A percentile compares a stretch with the other conserved stretches of the same genome.
phyloP scores from a whole-genome alignment of 2,329 filamentous ascomycete species.

The Hypoxylon sp. region DNA sequence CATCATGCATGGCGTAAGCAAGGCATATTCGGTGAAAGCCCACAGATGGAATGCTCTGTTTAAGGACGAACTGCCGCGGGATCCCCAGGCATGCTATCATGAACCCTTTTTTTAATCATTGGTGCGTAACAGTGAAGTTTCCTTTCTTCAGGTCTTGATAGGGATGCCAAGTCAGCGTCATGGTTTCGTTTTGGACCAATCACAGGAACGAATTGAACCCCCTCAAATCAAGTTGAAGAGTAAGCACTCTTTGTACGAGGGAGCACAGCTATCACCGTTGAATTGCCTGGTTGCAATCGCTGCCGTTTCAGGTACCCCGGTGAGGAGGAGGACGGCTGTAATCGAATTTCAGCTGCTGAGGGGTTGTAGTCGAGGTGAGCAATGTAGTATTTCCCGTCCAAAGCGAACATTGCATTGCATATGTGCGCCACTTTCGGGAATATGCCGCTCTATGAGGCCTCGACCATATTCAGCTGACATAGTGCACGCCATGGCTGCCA shows the following conservation, averaged over 20 bases:
- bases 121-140: conserved; percentile 1
- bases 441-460: conserved; percentile 15
- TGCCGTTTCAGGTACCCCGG: conserved; percentile 9
- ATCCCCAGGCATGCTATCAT: conserved; percentile 2
- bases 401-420: background rate
- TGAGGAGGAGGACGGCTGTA: background rate
- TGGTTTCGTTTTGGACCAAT: conserved; percentile 8
- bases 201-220: conserved; percentile 6
- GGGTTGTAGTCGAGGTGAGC: conserved; percentile 3
- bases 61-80: background rate
- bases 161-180: conserved; percentile 2
- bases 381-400: conserved; percentile 8
- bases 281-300: conserved; percentile 4
- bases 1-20: conserved; percentile 23
- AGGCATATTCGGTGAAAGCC: conserved; percentile 6
- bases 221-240: conserved; percentile 2
- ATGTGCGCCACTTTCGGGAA: conserved; percentile 22
- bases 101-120: background rate
- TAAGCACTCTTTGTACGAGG: conserved; percentile 17
- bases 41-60: conserved; percentile 7
- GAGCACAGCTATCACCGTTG: conserved; percentile 20
- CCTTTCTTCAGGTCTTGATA: background rate
- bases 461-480: conserved; percentile 28
- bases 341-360: conserved; percentile 1
- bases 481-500: conserved; percentile 8